These are phyloP conservation scores for Calonectria crousiana DNA, from an alignment of 2,329 filamentous ascomycete genomes.

Conservation along the genomic window DNA sequence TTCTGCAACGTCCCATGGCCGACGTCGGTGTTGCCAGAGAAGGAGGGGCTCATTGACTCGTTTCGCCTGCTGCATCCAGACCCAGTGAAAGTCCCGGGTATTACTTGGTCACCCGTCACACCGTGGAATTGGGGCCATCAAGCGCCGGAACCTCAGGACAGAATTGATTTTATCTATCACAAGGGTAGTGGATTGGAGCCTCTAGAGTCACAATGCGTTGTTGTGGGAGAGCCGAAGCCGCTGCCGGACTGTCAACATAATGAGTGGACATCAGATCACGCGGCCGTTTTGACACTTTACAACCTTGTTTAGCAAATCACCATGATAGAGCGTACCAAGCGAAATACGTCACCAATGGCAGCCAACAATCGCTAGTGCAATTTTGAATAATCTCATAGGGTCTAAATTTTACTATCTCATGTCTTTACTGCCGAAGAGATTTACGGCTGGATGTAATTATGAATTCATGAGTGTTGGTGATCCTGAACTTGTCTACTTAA, in stretches of 20 bases:
- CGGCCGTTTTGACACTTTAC: neutral
- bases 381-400: too few relatives aligned
- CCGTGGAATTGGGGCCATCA: neutral
- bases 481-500: too few relatives aligned
- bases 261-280: slow-evolving; percentile 1
- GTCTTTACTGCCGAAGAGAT: too few relatives aligned
- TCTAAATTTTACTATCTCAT: too few relatives aligned
- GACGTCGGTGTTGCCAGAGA: neutral
- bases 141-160: neutral
- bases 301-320: neutral
- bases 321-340: neutral
- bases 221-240: neutral
- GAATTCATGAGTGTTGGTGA: too few relatives aligned
- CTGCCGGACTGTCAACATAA: neutral
- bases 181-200: neutral
- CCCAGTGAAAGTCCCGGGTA: neutral
- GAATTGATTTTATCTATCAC: slow-evolving; percentile 1
- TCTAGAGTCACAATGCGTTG: neutral
- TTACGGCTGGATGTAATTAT: too few relatives aligned
- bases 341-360: too few relatives aligned
- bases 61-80: neutral
- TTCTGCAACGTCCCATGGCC: neutral
- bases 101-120: neutral
- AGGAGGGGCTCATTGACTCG: neutral
- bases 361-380: too few relatives aligned